Percentiles rank a stretch among this genome's conserved stretches.
Evolutionary conservation across 2,329 filamentous ascomycete species (phyloP).

Genomic region (Ophiocordyceps sinensis): DNA sequence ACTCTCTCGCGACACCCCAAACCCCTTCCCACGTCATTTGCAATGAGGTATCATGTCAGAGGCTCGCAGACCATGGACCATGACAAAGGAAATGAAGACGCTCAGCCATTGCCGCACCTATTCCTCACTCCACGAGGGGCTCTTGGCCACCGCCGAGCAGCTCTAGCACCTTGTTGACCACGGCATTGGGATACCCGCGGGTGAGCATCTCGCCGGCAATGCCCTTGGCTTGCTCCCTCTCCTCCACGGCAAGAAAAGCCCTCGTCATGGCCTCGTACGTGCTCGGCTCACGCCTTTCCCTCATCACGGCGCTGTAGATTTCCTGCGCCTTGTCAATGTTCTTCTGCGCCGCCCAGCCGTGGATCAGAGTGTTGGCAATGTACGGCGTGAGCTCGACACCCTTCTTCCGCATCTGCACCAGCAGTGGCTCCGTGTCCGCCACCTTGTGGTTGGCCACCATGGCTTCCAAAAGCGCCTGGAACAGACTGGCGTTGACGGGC

Average conservation of each 20-base stretch:
- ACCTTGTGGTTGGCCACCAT: conserved; percentile 93
- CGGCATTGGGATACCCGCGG: conserved; percentile 79
- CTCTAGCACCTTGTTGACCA: conserved; percentile 87
- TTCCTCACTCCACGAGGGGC: conserved; percentile 11
- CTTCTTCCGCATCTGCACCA: conserved; percentile 59
- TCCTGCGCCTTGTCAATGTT: conserved; percentile 64
- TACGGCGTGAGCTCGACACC: conserved; percentile 84
- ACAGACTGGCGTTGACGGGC: conserved; percentile 68
- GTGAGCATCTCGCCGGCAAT: conserved; percentile 85
- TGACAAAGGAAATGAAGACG: neutral
- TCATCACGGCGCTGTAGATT: conserved; percentile 67
- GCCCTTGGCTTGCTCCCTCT: conserved; percentile 58
- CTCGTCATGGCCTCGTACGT: conserved; percentile 98
- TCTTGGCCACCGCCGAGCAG: conserved; percentile 52
- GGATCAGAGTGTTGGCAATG: conserved; percentile 95
- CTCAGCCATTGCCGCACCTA: conserved; percentile 1
- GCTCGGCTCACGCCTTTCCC: conserved; percentile 77
- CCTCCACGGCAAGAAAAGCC: conserved; percentile 73
- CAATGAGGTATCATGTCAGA: conserved; percentile 12
- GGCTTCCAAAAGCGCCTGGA: conserved; percentile 91
- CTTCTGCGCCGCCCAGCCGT: conserved; percentile 82
- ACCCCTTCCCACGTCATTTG: conserved; percentile 3
- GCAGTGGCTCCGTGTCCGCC: conserved; percentile 55
- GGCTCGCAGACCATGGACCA: conserved; percentile 3
- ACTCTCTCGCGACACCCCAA: conserved; percentile 7